phyloP scores from a whole-genome alignment of 176 grass and related monocot species.

The Oryza punctata region DNA sequence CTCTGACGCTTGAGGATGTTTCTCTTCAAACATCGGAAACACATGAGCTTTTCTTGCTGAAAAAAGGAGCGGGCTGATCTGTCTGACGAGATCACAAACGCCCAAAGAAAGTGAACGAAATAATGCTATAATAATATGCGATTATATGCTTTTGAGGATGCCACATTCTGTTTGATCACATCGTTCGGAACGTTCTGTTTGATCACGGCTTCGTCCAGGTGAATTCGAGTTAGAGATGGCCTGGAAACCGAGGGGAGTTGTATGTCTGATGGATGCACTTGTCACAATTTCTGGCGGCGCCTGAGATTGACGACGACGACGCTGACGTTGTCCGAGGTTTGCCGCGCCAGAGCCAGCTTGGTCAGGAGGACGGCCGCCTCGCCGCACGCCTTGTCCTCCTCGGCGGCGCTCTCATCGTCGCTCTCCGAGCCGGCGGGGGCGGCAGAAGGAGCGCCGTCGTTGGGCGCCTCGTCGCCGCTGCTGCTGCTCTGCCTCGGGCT shows the following conservation, averaged over 20 bases:
- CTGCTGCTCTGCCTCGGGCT: constrained; percentile 52
- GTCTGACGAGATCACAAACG: neutral
- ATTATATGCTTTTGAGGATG: neutral
- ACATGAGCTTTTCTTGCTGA: neutral
- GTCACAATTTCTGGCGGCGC: constrained; percentile 43
- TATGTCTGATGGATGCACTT: neutral
- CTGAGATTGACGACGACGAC: constrained; percentile 78
- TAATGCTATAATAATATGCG: constrained; percentile 13
- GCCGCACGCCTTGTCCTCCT: constrained; percentile 55
- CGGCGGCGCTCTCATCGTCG: constrained; percentile 16
- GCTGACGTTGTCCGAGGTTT: constrained; percentile 75
- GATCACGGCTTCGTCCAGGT: neutral
- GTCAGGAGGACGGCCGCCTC: constrained; percentile 76
- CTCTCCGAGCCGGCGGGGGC: constrained; percentile 24
- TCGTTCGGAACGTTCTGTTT: neutral
- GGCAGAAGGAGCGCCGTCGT: neutral
- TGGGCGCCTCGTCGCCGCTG: constrained; percentile 33
- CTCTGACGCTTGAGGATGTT: constrained; percentile 37
- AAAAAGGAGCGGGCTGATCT: constrained; percentile 1
- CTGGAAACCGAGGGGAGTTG: too few relatives aligned
- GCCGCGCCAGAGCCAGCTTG: constrained; percentile 79
- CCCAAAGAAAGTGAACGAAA: constrained; percentile 17
- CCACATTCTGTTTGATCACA: neutral
- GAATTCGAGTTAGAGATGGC: neutral
- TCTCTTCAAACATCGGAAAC: constrained; percentile 39